phyloP scores from a whole-genome alignment of 2,329 filamentous ascomycete genomes.

The Seiridium cupressi region DNA sequence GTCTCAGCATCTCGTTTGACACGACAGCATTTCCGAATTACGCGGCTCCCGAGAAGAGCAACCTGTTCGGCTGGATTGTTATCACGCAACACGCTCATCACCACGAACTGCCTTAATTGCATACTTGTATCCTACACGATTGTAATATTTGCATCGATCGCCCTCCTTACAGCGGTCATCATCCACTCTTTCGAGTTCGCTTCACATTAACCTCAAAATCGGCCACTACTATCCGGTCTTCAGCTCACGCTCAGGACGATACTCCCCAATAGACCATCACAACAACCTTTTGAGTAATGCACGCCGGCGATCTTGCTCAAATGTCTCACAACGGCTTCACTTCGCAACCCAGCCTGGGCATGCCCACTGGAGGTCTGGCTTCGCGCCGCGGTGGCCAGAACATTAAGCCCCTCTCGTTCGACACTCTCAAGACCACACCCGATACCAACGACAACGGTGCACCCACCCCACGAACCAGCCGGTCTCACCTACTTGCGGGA shows the following conservation, averaged over 20 bases:
- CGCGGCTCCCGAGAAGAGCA: conserved; percentile 16
- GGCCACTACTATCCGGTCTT: neutral
- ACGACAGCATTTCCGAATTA: conserved; percentile 20
- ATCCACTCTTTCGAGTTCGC: conserved; percentile 26
- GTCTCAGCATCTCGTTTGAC: conserved; percentile 30
- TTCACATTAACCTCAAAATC: conserved; percentile 8
- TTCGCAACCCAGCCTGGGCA: conserved; percentile 68
- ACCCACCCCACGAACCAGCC: conserved; percentile 87
- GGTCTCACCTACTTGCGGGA: conserved; percentile 90
- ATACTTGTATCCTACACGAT: conserved; percentile 25
- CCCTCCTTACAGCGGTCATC: conserved; percentile 24
- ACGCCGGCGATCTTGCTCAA: conserved; percentile 99
- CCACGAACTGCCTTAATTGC: conserved; percentile 11
- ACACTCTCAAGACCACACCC: conserved; percentile 66
- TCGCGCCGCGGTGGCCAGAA: conserved; percentile 81
- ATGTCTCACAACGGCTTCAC: conserved; percentile 89
- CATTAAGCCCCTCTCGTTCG: conserved; percentile 87
- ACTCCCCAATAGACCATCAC: neutral
- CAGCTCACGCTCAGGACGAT: conserved; percentile 10
- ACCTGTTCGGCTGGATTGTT: conserved; percentile 18
- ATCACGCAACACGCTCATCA: conserved; percentile 16
- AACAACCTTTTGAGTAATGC: conserved; percentile 57
- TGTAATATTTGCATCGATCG: conserved; percentile 29
- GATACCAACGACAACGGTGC: conserved; percentile 66
- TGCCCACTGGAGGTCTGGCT: conserved; percentile 78